Evolutionary conservation across 805 yeast species (phyloP), one percentile per base, ranked within the genome.

Genomic region (Yarrowia yakushimensis): DNA sequence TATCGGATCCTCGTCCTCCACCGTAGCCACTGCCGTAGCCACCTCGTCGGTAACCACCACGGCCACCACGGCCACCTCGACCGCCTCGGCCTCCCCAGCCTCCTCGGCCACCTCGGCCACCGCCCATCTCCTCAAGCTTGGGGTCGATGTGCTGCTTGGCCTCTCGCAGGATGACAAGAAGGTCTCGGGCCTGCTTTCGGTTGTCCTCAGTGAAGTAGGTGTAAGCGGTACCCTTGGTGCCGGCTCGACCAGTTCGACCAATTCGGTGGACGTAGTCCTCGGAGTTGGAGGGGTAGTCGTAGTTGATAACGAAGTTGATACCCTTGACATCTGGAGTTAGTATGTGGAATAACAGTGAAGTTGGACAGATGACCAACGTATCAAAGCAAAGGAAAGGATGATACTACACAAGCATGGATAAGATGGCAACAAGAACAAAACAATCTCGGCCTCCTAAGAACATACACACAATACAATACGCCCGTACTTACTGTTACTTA

Each of bases 191-290:
- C 77, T 91, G 83, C 78, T 87, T 85, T 70, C 90, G 80, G 81
- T 91, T 90, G 68, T 81, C 92, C 67, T 85, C 88, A 64, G 97
- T 90, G 83, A 94, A 94, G 76, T 93, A 85, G 9, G 98, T 90
- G 68, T 91, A 84, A 63, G 99, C 97, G 66, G 94, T 92, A 83
- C 99, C 99, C 66, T 82, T 81, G 66, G 91, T 86, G 76, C 98
- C 98, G 69, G 97, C 99, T 84, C 99, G 90, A 76, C 99, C 99
- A 67, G 99, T 92, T 85, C 97, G 92, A 77, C 99, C 99, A 73
- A 93, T 94, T 81, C 99, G 86, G 77, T 93, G 99, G 67, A 93
- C 97, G 76, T 93, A 93, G 80, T 94, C 98, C 82, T 94, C 99
- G 74, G 92, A 90, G 79, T 93, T 93, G 77, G 90, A 91, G 73